A percentile compares a stretch with the other conserved stretches of the same genome.
Evolutionary conservation across 139 green algal genomes (phyloP).

Genomic region (Gonium pectorale): DNA sequence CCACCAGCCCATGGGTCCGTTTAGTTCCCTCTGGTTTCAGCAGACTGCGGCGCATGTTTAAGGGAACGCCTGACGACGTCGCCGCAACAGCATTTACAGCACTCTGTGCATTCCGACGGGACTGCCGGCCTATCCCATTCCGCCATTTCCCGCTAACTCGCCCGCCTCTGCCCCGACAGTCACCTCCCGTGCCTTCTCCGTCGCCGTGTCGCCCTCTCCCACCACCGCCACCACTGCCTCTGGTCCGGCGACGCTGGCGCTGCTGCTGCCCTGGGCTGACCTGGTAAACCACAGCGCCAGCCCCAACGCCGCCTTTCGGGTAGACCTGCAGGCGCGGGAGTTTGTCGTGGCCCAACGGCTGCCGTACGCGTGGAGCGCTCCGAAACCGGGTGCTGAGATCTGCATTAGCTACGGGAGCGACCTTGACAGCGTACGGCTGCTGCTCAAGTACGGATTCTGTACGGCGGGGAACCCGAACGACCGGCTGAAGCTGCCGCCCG

Average conservation of each 20-base stretch:
- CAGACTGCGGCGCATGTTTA: no score
- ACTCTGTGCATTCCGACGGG: no score
- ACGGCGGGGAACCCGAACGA: slow-evolving; percentile 20
- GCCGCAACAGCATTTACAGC: no score
- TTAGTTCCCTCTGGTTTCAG: no score
- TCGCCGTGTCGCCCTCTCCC: not conserved
- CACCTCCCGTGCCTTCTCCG: slow-evolving; percentile 1
- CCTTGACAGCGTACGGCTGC: not conserved
- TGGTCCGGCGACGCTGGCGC: not conserved
- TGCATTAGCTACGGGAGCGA: slow-evolving; percentile 19
- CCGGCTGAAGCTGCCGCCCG: slow-evolving; percentile 6
- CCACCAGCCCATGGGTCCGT: no score
- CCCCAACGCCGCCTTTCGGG: not conserved
- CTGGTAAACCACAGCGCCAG: slow-evolving; percentile 17
- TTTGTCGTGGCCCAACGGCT: not conserved
- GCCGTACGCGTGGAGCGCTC: not conserved
- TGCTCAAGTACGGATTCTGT: slow-evolving; percentile 37
- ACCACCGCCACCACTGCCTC: not conserved
- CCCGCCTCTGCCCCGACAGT: slow-evolving; percentile 23
- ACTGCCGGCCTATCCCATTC: no score
- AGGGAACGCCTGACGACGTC: no score
- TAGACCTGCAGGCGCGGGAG: not conserved
- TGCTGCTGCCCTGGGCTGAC: slow-evolving; percentile 20
- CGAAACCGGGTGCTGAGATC: not conserved
- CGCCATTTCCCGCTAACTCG: no score